These are phyloP conservation scores for Blastobotrys buckinghamii DNA, from an alignment of 1,139 yeast genomes.

Conservation along the genomic window DNA sequence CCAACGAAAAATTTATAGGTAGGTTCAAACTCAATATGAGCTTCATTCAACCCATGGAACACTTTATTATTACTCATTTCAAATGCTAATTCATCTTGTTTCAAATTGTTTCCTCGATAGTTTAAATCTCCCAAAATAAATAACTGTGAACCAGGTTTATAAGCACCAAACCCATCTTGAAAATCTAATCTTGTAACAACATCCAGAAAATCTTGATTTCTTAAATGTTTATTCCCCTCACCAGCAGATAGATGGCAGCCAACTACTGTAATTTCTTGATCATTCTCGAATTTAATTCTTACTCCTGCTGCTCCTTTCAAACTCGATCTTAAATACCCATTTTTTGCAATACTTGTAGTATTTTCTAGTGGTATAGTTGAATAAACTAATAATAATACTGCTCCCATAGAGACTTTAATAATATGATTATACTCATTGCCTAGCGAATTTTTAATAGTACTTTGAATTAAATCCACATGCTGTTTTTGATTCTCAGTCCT, in stretches of 20 bases:
- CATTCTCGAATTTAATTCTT: conserved; percentile 39
- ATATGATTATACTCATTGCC: conserved; percentile 40
- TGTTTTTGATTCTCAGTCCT: conserved; percentile 37
- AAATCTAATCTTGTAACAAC: conserved; percentile 53
- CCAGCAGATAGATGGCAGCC: conserved; percentile 69
- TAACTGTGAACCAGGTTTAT: conserved; percentile 52
- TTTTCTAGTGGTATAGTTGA: conserved; percentile 33
- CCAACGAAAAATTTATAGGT: conserved; percentile 63
- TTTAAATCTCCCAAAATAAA: conserved; percentile 82
- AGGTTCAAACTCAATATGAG: conserved; percentile 57
- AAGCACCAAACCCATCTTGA: conserved; percentile 53
- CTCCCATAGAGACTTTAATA: conserved; percentile 52
- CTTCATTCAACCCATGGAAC: conserved; percentile 61
- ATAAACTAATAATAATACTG: conserved; percentile 56
- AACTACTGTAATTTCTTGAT: conserved; percentile 50
- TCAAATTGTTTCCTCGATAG: conserved; percentile 41
- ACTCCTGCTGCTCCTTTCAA: conserved; percentile 72
- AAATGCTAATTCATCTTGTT: conserved; percentile 52
- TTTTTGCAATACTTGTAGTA: conserved; percentile 33
- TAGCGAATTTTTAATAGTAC: conserved; percentile 40
- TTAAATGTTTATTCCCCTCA: conserved; percentile 53
- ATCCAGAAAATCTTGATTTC: conserved; percentile 49
- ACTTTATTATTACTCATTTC: conserved; percentile 39
- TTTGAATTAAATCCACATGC: conserved; percentile 40
- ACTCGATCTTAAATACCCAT: conserved; percentile 57